Percentiles rank a stretch among this genome's conserved stretches.
Conservation (phyloP, 176 grass and related monocot genomes). For the Metroxylon sagu region DNA sequence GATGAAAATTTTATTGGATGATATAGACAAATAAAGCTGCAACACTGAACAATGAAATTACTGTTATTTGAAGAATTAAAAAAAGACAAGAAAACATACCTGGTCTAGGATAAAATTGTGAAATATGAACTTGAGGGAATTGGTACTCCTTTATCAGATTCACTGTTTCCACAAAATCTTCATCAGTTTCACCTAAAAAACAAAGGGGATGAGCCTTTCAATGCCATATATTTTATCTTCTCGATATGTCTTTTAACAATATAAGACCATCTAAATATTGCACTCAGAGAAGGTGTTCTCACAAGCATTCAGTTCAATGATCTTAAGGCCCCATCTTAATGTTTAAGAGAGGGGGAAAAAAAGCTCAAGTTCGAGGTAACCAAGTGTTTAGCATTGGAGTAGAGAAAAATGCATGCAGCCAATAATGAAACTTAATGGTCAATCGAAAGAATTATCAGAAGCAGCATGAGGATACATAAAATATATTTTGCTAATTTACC, state of each 20-base stretch:
- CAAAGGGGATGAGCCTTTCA: neutral
- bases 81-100: slow-evolving; percentile 31
- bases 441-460: neutral
- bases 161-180: slow-evolving; percentile 88
- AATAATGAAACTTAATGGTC: neutral
- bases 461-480: too few relatives aligned
- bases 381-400: too few relatives aligned
- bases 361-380: too few relatives aligned
- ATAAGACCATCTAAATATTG: too few relatives aligned
- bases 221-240: too few relatives aligned
- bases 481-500: slow-evolving; percentile 25
- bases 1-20: too few relatives aligned
- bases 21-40: neutral
- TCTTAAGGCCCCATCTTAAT: neutral
- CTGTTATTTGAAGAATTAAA: neutral
- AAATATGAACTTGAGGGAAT: slow-evolving; percentile 90
- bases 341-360: too few relatives aligned
- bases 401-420: too few relatives aligned
- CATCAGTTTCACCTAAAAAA: slow-evolving; percentile 68
- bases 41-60: too few relatives aligned
- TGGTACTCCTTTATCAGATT: slow-evolving; percentile 70
- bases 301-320: neutral
- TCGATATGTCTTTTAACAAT: too few relatives aligned
- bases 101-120: slow-evolving; percentile 92
- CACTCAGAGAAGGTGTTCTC: neutral